These are phyloP conservation scores for Phytophthora boehmeriae DNA, from an alignment of 352 stramenopile genomes.

Conservation along the genomic window DNA sequence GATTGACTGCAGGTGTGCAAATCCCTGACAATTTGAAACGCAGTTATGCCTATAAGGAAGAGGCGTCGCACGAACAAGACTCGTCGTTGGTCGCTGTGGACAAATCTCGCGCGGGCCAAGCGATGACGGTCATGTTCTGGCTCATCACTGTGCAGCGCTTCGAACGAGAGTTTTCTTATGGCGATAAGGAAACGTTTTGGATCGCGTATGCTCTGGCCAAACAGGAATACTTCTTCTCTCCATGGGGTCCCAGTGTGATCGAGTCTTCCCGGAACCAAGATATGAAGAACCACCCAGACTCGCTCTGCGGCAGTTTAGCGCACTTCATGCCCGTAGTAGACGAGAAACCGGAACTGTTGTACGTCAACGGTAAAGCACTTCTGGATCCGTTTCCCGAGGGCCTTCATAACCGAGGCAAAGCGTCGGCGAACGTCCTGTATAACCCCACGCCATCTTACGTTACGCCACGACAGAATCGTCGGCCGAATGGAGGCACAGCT, in stretches of 20 bases:
- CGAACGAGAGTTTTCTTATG: constrained; percentile 48
- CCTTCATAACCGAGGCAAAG: constrained; percentile 26
- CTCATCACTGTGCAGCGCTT: constrained; percentile 58
- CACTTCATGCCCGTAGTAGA: constrained; percentile 55
- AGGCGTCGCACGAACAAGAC: constrained; percentile 62
- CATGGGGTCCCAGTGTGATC: constrained; percentile 53
- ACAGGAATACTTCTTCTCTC: constrained; percentile 60
- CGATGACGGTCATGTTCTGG: constrained; percentile 58
- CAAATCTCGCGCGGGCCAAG: constrained; percentile 36
- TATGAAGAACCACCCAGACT: constrained; percentile 49
- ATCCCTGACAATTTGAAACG: constrained; percentile 42
- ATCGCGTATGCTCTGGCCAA: constrained; percentile 59
- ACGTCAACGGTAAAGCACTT: constrained; percentile 63
- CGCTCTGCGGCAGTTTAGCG: constrained; percentile 59
- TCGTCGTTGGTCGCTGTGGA: constrained; percentile 64
- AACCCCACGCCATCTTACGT: constrained; percentile 48
- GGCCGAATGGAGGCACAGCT: constrained; percentile 16
- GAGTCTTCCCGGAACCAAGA: constrained; percentile 55
- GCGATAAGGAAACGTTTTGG: constrained; percentile 76
- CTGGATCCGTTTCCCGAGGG: constrained; percentile 45
- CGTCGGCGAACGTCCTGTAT: constrained; percentile 44
- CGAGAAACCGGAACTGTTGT: constrained; percentile 41
- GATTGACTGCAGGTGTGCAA: constrained; percentile 10
- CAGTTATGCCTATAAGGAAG: constrained; percentile 45
- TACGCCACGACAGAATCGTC: constrained; percentile 42